Base-by-base conservation (phyloP, 2,329 filamentous ascomycete genomes). In the Talaromyces sp. region DNA sequence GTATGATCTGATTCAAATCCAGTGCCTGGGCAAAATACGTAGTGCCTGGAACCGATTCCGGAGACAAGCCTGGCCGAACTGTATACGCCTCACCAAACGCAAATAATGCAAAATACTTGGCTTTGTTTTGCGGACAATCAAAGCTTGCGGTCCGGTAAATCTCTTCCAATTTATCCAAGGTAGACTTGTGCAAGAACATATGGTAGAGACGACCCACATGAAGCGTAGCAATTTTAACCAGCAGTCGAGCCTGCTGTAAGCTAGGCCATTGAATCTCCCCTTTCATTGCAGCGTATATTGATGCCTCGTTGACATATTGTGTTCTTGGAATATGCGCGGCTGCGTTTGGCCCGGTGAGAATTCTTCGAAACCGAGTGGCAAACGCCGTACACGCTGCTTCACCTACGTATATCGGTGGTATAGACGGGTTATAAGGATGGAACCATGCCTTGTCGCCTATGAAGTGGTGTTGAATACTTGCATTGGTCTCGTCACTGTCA, bases 21-120 rank as follows among this genome's bases (percentile, higher is more conserved):
- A 80, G 71, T 0, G 78, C 72, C 7, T 71, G 69, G 3, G 78
- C 71, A 65, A 79, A 81, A 53, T 79, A 81, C 0, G 74, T 73
- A 1, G 77, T 78, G 0, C 78, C 79, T 0, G 79, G 78, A 0
- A 81, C 77, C 8, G 70, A 70, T n/a, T 70, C 72, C 17, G 68
- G 67, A 1, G 67, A 67, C 60, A 72, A 65, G 61, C 73, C 62
- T 1, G 74, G 72, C 1, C 76, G 67, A 55, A 76, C 75, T 0
- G 78, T 78, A 60, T 80, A 81, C 2, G 78, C 76, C 56, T 81
- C 77, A 0, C 78, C 78, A 47, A 81, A 70, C 0, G 77, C 76
- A 68, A 81, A 79, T 9, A 81, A 64, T 0, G 75, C 74, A 51
- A 78, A 80, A 49, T 79, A 77, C 51, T 79, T 79, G 67, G 77